Evolutionary conservation across 177 flowering plant genomes (phyloP).

Genomic region (Vitis hybrid): DNA sequence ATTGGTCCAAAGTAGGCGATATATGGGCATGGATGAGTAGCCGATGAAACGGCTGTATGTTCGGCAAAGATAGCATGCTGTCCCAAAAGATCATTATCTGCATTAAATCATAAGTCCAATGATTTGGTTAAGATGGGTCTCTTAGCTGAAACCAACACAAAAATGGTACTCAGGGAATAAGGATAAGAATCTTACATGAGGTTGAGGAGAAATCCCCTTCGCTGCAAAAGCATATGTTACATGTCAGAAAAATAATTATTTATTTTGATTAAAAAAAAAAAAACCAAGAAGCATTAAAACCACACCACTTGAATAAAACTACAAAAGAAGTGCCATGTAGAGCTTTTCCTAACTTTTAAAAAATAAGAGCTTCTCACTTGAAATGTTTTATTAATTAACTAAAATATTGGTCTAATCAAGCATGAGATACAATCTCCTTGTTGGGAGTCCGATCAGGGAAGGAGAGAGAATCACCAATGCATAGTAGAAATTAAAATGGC

Average conservation of each 20-base stretch:
- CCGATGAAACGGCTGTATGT: constrained; percentile 71
- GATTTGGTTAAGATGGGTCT: neutral
- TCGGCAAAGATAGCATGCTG: constrained; percentile 76
- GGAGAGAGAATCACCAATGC: too few species aligned
- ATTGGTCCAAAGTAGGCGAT: constrained; percentile 72
- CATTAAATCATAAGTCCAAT: constrained; percentile 17
- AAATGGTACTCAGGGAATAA: neutral
- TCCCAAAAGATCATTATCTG: constrained; percentile 81
- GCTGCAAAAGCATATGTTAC: constrained; percentile 36
- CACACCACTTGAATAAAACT: neutral
- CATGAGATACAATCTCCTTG: too few species aligned
- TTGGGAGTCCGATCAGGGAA: too few species aligned
- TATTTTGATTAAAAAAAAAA: neutral
- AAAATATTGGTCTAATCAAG: too few species aligned
- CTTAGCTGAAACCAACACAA: neutral
- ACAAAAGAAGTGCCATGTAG: too few species aligned
- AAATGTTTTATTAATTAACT: too few species aligned
- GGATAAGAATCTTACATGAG: constrained; percentile 57
- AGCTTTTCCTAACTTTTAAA: too few species aligned
- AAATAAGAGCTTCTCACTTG: too few species aligned
- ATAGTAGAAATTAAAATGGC: too few species aligned
- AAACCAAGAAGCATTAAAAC: neutral
- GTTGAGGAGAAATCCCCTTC: constrained; percentile 73
- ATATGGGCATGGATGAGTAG: constrained; percentile 80
- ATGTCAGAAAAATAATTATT: neutral